Evolutionary conservation across 2,329 filamentous ascomycete species (phyloP).

Genomic region (Tolypocladium amazonense): DNA sequence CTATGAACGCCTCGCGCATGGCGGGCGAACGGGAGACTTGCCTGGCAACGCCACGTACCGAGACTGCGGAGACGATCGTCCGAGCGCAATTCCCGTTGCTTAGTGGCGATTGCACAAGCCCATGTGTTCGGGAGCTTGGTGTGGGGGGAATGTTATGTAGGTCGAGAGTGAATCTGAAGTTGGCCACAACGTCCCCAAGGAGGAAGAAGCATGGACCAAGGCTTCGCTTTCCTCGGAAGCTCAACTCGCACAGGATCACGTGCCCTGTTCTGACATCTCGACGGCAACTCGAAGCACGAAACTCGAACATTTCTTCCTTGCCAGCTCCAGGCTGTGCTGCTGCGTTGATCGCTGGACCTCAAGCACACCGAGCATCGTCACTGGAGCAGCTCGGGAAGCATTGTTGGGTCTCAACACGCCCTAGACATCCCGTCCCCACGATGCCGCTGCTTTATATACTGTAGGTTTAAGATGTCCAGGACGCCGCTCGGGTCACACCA

Average conservation of each 20-base stretch:
- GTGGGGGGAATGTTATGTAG: background rate
- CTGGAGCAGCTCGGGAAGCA: background rate
- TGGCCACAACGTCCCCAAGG: background rate
- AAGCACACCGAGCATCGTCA: background rate
- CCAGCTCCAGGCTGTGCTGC: background rate
- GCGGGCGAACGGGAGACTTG: background rate
- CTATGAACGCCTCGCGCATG: background rate
- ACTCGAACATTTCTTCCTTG: background rate
- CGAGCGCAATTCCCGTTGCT: background rate
- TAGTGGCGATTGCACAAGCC: background rate
- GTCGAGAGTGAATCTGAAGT: background rate
- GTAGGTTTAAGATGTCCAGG: no score
- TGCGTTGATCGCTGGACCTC: background rate
- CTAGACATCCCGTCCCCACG: background rate
- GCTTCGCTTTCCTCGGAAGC: background rate
- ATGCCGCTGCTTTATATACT: no score
- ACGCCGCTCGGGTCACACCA: no score
- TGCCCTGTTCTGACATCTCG: background rate
- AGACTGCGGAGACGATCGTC: background rate
- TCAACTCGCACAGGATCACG: background rate
- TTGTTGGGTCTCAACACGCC: background rate
- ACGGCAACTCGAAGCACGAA: background rate
- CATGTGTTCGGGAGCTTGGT: background rate
- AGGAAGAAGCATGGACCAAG: background rate
- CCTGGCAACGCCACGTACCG: background rate